These are phyloP conservation scores for Cornus kousa DNA, from an alignment of 148 eudicot genomes.

Conservation along the genomic window DNA sequence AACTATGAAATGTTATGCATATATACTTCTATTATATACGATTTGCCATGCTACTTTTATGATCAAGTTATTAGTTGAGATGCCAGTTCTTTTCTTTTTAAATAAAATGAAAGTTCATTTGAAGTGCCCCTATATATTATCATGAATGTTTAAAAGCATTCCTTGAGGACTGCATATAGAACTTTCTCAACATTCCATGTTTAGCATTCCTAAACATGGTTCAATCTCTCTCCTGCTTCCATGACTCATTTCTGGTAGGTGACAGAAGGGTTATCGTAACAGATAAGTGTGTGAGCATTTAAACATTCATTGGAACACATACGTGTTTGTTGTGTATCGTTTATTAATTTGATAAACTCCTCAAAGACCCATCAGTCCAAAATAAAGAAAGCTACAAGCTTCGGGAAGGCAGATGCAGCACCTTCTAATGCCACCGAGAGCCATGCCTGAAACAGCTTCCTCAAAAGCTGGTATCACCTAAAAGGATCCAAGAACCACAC, in stretches of 20 bases:
- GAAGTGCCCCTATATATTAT: no score
- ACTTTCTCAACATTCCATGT: no score
- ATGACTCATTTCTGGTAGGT: no score
- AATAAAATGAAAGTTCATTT: no score
- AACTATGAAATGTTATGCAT: not conserved
- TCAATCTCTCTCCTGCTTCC: not conserved
- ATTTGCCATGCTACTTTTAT: not conserved
- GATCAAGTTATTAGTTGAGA: no score
- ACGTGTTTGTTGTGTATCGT: not conserved
- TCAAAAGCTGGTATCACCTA: slow-evolving; percentile 98
- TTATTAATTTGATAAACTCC: slow-evolving; percentile 2
- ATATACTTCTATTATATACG: not conserved
- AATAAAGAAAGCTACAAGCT: not conserved
- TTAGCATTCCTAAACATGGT: not conserved
- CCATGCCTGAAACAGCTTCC: slow-evolving; percentile 92
- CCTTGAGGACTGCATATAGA: not conserved
- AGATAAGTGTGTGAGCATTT: not conserved
- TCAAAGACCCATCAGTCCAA: not conserved
- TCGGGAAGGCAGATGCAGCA: slow-evolving; percentile 17
- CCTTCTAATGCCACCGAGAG: slow-evolving; percentile 88
- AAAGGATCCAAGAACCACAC: slow-evolving; percentile 18
- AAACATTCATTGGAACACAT: not conserved
- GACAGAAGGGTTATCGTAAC: no score
- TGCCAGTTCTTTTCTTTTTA: no score
- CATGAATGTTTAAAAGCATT: no score